Evolutionary conservation across 352 stramenopile species (phyloP), one percentile per base, ranked within the genome.

Genomic region (Vaucheria bursata): DNA sequence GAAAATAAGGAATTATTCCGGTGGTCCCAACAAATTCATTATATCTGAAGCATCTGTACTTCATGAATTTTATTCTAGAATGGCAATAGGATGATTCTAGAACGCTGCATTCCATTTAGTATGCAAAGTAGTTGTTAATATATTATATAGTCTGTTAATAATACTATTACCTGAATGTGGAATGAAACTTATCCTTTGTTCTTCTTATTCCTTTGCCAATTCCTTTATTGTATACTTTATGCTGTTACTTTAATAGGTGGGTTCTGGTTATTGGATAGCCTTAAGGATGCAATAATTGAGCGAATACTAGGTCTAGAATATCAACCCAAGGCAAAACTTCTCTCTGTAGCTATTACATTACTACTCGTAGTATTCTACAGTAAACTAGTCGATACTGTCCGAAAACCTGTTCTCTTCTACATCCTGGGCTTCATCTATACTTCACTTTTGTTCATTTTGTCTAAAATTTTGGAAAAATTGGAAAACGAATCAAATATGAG

Each of bases 211-310:
- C 29, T 8, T 81, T 50, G 77, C 18, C 32, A 67, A 2, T 59
- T 83, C 34, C 40, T 68, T 45, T 45, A 36, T 25, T 81, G 64
- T 70, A 49, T 84, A 52, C 64, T 85, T 0, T 77, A 76, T 2
- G 65, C 59, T 72, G 85, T 75, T 18, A 64, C 12, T 82, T 29
- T 78, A 74, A 77, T 84, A 49, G 81, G 79, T 50, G 82, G 82
- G 31, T 84, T 87, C 67, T 87, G 84, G 82, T 40, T 87, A 39
- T 71, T 88, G 4, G 85, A 88, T 69, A 84, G 79, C 37, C 50
- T 88, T 31, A 88, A 88, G 71, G 85, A 88, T 73, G 78, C 83
- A 0, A 76, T 88, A 4, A 52, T 88, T 8, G 75, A 82, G 72
- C 70, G 73, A 18, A 85, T 73, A 18, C 78, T 87, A 2, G 83